Conservation (phyloP, 371 early-diverging fungal species). For the Zancudomyces culisetae region DNA sequence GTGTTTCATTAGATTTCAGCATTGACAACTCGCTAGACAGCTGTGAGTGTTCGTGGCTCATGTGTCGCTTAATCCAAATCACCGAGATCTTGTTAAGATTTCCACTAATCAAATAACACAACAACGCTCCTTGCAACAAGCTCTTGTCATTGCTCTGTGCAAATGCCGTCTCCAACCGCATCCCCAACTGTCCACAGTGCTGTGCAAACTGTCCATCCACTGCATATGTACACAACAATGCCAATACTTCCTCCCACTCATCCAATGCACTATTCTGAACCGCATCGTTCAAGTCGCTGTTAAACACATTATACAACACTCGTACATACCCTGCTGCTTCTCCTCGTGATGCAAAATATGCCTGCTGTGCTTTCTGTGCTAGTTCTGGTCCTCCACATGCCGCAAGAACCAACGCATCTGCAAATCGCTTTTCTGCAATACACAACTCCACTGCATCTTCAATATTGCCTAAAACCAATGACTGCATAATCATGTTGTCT, state of each 20-base stretch:
- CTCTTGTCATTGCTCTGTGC: conserved; percentile 12
- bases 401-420: conserved; percentile 85
- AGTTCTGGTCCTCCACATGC: conserved; percentile 73
- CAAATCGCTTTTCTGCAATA: conserved; percentile 51
- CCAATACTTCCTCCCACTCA: conserved; percentile 85
- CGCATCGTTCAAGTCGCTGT: conserved; percentile 61
- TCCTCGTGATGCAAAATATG: conserved; percentile 58
- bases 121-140: conserved; percentile 43
- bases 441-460: conserved; percentile 75
- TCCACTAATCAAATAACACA: conserved; percentile 81
- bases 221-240: conserved; percentile 81
- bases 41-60: conserved; percentile 8
- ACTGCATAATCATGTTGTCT: conserved; percentile 60
- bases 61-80: conserved; percentile 52
- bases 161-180: conserved; percentile 35
- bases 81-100: conserved; percentile 64
- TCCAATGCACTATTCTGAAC: conserved; percentile 52
- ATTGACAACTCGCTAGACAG: conserved; percentile 16
- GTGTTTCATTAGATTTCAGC: conserved; percentile 26
- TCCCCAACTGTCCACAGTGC: conserved; percentile 48
- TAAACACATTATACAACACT: conserved; percentile 56
- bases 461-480: conserved; percentile 76
- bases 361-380: conserved; percentile 51
- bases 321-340: conserved; percentile 54
- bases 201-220: conserved; percentile 48